A percentile compares a stretch with the other conserved stretches of the same genome.
These are phyloP conservation scores for Aspergillus sp. DNA, from an alignment of 2,329 filamentous ascomycete genomes.

Conservation along the genomic window DNA sequence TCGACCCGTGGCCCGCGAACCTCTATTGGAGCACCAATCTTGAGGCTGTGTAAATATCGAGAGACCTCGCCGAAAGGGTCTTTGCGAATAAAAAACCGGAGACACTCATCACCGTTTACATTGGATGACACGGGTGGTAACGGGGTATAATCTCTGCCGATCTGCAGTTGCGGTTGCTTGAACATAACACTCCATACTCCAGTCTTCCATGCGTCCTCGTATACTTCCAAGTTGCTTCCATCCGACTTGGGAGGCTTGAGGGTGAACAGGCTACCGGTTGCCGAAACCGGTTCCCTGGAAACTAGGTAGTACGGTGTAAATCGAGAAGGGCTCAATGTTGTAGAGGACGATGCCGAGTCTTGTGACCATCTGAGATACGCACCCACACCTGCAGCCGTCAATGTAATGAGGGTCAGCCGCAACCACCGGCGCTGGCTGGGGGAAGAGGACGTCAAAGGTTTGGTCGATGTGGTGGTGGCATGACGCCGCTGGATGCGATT, in stretches of 20 bases:
- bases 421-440: constrained; percentile 38
- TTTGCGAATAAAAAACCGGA: constrained; percentile 79
- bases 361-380: constrained; percentile 40
- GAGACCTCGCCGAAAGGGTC: constrained; percentile 85
- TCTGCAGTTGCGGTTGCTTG: constrained; percentile 92
- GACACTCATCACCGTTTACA: constrained; percentile 42
- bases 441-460: constrained; percentile 21
- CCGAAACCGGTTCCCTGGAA: constrained; percentile 49
- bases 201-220: constrained; percentile 58
- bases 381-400: constrained; percentile 41
- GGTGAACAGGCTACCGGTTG: constrained; percentile 53
- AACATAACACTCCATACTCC: constrained; percentile 89
- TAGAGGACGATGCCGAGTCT: constrained; percentile 23
- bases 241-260: constrained; percentile 42
- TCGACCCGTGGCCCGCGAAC: constrained; percentile 79
- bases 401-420: constrained; percentile 38
- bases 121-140: constrained; percentile 55
- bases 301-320: constrained; percentile 50
- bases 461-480: constrained; percentile 28
- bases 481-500: constrained; percentile 26
- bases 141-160: constrained; percentile 88
- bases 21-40: constrained; percentile 67
- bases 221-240: constrained; percentile 41
- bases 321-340: constrained; percentile 39
- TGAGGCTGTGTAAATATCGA: constrained; percentile 72